Percentiles rank a stretch among this genome's conserved stretches.
Conservation (phyloP, 345 rosid genomes). For the Citrus maxima region DNA sequence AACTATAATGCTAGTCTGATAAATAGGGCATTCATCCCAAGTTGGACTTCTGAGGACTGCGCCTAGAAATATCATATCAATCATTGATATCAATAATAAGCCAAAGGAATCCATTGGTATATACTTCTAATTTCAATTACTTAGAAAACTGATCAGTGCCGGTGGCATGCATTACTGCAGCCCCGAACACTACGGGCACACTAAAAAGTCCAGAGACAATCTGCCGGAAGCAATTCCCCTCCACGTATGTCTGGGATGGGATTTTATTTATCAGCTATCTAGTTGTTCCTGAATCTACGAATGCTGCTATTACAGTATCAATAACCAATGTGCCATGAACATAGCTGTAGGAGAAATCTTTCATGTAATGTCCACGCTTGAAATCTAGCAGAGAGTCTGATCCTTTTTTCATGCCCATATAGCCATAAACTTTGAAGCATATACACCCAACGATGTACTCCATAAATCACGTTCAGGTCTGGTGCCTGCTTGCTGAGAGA, state of each 20-base stretch:
- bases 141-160: too few relatives aligned
- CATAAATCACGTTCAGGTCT: conserved; percentile 52
- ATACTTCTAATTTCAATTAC: too few relatives aligned
- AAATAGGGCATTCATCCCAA: too few relatives aligned
- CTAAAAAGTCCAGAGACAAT: conserved; percentile 52
- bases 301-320: conserved; percentile 55
- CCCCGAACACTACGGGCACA: too few relatives aligned
- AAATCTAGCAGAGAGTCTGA: conserved; percentile 54
- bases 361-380: conserved; percentile 75
- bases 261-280: conserved; percentile 57
- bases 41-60: too few relatives aligned
- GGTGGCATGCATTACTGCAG: too few relatives aligned
- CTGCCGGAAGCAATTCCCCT: conserved; percentile 46
- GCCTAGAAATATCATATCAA: too few relatives aligned
- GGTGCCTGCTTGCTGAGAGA: conserved; percentile 37
- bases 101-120: too few relatives aligned
- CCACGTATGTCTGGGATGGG: conserved; percentile 50
- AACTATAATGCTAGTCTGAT: too few relatives aligned
- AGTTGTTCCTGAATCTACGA: conserved; percentile 45
- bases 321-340: conserved; percentile 65
- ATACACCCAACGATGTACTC: conserved; percentile 58
- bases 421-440: conserved; percentile 58
- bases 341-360: conserved; percentile 64
- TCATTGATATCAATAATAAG: too few relatives aligned
- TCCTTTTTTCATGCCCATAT: conserved; percentile 64